These are phyloP conservation scores for Articulospora tetracladia DNA, from an alignment of 495 filamentous ascomycete genomes.

Conservation along the genomic window DNA sequence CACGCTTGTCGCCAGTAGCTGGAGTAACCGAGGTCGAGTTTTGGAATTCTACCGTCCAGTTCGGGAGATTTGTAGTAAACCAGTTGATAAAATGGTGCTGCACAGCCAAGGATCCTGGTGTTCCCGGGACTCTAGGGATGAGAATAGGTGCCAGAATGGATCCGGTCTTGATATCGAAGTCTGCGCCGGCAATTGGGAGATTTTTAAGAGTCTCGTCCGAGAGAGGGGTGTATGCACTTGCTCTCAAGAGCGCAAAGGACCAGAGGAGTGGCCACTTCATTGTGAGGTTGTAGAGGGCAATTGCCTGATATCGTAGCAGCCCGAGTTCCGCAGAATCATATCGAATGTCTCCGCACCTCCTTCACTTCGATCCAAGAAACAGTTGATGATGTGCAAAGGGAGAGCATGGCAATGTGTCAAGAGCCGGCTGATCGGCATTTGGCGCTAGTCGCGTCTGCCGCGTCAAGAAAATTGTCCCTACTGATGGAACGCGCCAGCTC, in stretches of 20 bases:
- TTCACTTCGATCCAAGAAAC: not conserved
- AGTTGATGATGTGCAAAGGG: not conserved
- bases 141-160: constrained; percentile 83
- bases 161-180: constrained; percentile 78
- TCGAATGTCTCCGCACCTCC: too few species aligned
- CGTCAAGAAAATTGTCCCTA: not conserved
- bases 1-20: constrained; percentile 55
- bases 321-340: constrained; percentile 20
- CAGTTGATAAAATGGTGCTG: constrained; percentile 81
- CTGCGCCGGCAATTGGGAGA: constrained; percentile 64
- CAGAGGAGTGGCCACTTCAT: constrained; percentile 16
- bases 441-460: constrained; percentile 6
- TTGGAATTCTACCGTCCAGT: constrained; percentile 77
- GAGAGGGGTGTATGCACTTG: constrained; percentile 64
- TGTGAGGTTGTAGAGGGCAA: constrained; percentile 4
- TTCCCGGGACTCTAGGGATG: constrained; percentile 85
- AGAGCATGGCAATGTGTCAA: not conserved
- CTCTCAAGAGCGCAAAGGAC: constrained; percentile 33
- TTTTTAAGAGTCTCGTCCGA: constrained; percentile 65
- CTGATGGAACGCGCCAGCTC: too few species aligned
- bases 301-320: constrained; percentile 5
- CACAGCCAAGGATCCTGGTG: constrained; percentile 66
- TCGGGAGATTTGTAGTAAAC: constrained; percentile 66
- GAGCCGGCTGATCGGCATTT: not conserved
- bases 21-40: constrained; percentile 86